These are phyloP conservation scores for Fabrea salina DNA, from an alignment of 169 alveolate genomes.

Conservation along the genomic window DNA sequence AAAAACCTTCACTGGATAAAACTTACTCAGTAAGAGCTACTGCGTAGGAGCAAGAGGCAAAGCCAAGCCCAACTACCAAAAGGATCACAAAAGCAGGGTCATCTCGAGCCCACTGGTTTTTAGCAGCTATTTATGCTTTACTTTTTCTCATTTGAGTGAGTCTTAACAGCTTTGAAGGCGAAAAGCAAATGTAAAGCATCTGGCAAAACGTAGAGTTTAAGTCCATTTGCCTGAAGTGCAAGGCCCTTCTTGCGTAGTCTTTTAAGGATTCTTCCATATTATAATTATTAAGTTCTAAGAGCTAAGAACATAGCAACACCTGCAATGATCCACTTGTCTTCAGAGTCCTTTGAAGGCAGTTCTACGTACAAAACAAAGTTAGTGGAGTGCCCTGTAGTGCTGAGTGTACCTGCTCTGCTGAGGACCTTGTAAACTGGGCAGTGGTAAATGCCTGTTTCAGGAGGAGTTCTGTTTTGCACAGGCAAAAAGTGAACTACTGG, in stretches of 20 bases:
- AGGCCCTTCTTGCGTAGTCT: slow-evolving; percentile 9
- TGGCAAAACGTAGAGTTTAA: slow-evolving; percentile 12
- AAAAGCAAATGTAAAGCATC: not conserved
- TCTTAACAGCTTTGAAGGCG: slow-evolving; percentile 25
- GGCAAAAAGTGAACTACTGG: slow-evolving; percentile 90
- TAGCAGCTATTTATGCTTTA: slow-evolving; percentile 15
- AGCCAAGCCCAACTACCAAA: not conserved
- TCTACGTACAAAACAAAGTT: slow-evolving; percentile 91
- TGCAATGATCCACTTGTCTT: slow-evolving; percentile 90
- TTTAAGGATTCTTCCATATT: too few relatives aligned
- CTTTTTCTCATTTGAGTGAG: slow-evolving; percentile 8
- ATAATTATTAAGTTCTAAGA: slow-evolving; percentile 75
- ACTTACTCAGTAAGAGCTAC: slow-evolving; percentile 34
- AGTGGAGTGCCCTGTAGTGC: slow-evolving; percentile 94
- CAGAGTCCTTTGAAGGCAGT: slow-evolving; percentile 83
- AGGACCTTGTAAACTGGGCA: slow-evolving; percentile 88
- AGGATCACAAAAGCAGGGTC: slow-evolving; percentile 41
- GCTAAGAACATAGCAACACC: slow-evolving; percentile 95
- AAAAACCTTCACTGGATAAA: not conserved
- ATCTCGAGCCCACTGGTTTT: slow-evolving; percentile 47
- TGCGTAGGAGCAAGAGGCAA: slow-evolving; percentile 36
- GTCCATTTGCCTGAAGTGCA: slow-evolving; percentile 17
- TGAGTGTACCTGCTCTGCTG: slow-evolving; percentile 90
- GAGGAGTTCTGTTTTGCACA: slow-evolving; percentile 75
- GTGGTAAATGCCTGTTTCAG: slow-evolving; percentile 74